Conservation (phyloP, 2,329 filamentous ascomycete genomes). For the Aureobasidium namibiae region DNA sequence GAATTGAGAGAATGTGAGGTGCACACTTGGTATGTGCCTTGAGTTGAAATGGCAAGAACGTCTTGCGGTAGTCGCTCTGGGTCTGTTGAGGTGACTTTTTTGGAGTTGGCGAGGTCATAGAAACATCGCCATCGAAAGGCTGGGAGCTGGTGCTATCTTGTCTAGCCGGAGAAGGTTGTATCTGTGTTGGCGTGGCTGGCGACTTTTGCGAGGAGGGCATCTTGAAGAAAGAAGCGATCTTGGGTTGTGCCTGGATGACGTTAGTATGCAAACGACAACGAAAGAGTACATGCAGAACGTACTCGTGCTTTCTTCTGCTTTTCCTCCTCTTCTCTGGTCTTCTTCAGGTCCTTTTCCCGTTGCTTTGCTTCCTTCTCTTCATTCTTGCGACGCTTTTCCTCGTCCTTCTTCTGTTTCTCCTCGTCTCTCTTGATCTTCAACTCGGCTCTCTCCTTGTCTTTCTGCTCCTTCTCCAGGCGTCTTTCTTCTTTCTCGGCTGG, state of each 20-base stretch:
- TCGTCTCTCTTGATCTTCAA: constrained; percentile 22
- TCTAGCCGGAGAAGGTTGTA: not conserved
- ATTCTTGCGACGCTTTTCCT: constrained; percentile 31
- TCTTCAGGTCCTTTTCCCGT: constrained; percentile 38
- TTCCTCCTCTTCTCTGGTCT: constrained; percentile 36
- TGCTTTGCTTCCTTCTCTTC: constrained; percentile 34
- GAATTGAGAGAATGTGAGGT: constrained; percentile 40
- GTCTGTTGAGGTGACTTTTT: not conserved
- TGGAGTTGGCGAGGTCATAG: not conserved
- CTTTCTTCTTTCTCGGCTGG: constrained; percentile 34
- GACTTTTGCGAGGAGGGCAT: constrained; percentile 21
- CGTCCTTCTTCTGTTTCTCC: constrained; percentile 22
- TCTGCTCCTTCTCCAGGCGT: constrained; percentile 30
- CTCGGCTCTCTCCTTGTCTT: constrained; percentile 25
- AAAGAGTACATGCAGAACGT: constrained; percentile 24
- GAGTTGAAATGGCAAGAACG: constrained; percentile 75
- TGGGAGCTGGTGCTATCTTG: constrained; percentile 14
- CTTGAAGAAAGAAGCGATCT: constrained; percentile 19
- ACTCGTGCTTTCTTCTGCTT: constrained; percentile 26
- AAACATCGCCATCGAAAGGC: not conserved
- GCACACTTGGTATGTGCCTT: constrained; percentile 68
- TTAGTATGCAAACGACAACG: not conserved
- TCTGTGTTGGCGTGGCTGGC: not conserved
- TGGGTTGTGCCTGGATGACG: constrained; percentile 24
- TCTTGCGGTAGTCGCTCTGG: constrained; percentile 41